Evolutionary conservation across 1,284 basidiomycete genomes (phyloP).

Genomic region (Leucocoprinus gongylophorus): DNA sequence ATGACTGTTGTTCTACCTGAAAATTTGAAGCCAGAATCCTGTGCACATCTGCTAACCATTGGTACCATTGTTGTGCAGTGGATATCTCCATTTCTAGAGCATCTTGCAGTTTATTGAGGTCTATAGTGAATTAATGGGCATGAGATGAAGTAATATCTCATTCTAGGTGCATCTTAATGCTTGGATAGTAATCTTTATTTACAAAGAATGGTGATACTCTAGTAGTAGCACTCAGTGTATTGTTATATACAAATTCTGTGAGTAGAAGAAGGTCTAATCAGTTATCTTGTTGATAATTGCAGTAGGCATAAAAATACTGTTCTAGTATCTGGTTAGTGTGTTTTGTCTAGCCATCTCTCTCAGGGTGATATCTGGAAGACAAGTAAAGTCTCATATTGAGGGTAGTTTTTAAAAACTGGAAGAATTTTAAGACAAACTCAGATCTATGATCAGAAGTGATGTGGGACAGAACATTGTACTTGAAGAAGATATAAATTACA

Average conservation of each 20-base stretch:
- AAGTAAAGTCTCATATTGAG: background rate
- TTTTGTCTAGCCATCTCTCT: slow-evolving; percentile 40
- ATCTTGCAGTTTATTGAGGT: background rate
- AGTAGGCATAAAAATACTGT: too few relatives aligned
- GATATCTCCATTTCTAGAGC: background rate
- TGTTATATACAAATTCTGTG: slow-evolving; percentile 46
- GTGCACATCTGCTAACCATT: too few relatives aligned
- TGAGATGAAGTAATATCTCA: too few relatives aligned
- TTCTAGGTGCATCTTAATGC: too few relatives aligned
- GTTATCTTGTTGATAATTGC: too few relatives aligned
- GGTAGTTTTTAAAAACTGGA: slow-evolving; percentile 12
- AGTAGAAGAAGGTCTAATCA: too few relatives aligned
- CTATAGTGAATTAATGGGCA: background rate
- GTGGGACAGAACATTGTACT: slow-evolving; percentile 13
- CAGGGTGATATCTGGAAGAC: slow-evolving; percentile 1
- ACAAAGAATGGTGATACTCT: background rate
- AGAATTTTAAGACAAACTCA: slow-evolving; percentile 17
- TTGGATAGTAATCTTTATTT: too few relatives aligned
- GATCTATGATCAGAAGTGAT: slow-evolving; percentile 14
- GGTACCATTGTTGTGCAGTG: too few relatives aligned
- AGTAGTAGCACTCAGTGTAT: slow-evolving; percentile 30
- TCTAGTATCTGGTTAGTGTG: too few relatives aligned
- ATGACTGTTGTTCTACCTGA: background rate
- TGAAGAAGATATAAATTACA: slow-evolving; percentile 13
- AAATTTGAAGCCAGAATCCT: background rate